These are phyloP conservation scores for Diphasiastrum complanatum DNA, from an alignment of 83 land plant species.

Conservation along the genomic window DNA sequence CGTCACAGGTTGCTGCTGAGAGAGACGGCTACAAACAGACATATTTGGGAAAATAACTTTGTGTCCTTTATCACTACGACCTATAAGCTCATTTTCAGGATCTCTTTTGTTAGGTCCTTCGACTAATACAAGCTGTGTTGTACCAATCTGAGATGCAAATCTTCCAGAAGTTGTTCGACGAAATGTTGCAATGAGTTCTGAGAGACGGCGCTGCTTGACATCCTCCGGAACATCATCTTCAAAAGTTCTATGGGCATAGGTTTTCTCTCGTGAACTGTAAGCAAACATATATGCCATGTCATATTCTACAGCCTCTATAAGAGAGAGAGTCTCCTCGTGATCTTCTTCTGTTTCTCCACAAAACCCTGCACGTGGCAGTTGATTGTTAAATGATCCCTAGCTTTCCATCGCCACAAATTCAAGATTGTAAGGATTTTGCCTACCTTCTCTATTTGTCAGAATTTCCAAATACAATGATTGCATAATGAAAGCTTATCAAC, in stretches of 20 bases:
- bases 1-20: not conserved
- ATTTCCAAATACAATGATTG: too few species aligned
- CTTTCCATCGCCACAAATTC: not conserved
- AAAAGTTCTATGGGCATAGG: constrained; percentile 89
- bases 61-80: constrained; percentile 89
- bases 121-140: constrained; percentile 76
- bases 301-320: constrained; percentile 75
- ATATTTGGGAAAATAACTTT: constrained; percentile 52
- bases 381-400: constrained; percentile 8
- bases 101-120: constrained; percentile 86
- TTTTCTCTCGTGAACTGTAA: constrained; percentile 90
- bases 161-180: constrained; percentile 62
- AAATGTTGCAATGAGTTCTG: constrained; percentile 76
- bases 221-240: constrained; percentile 83
- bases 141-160: constrained; percentile 70
- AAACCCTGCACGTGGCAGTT: constrained; percentile 80
- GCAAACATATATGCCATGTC: constrained; percentile 99
- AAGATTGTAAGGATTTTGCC: not conserved
- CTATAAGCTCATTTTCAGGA: constrained; percentile 79
- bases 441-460: too few species aligned
- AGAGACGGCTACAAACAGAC: constrained; percentile 23
- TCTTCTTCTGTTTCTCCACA: constrained; percentile 99
- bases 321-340: constrained; percentile 62
- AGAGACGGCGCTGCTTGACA: constrained; percentile 72
- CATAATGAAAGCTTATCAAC: too few species aligned